Evolutionary conservation across 148 eudicot genomes (phyloP), one percentile per base, ranked within the genome.

Genomic region (Silene conica): DNA sequence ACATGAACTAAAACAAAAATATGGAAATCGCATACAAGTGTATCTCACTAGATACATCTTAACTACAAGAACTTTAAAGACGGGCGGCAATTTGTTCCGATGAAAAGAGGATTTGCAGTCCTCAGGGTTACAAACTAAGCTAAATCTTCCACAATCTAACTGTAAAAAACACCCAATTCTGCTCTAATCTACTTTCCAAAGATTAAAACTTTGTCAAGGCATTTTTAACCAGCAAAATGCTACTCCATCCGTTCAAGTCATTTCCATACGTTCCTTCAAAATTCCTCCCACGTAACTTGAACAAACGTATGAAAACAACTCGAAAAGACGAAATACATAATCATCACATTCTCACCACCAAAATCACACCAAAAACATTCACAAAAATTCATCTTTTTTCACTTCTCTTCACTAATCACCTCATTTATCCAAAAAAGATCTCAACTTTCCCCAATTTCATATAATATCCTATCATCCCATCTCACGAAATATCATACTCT

Each of bases 391-490:
- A 15, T 62, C 18, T 41, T 23, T 23, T 62, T 61, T 61, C 34
- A 22, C 31, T 12, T 23, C 31, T 61, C 31, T 10, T 61, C 28
- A 61, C 21, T 61, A 28, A 28, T 63, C n/a, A 43, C 34, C 21
- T 64, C 45, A 31, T 64, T 8, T n/a, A 64, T 18, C 46, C 68
- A 64, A 64, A 64, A 64, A 34, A 4, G n/a, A 64, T 34, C 41
- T 64, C 68, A 50, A 50, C 55, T 64, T 64, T 64, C 48, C 68
- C 20, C 34, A 64, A 31, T 31, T 64, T 18, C 46, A 34, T 45
- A 64, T 14, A 64, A 31, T 31, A 31, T 34, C 46, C 18, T 23
- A 34, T 14, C 55, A 61, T 10, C 34, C 26, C 19, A 34, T 20
- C 18, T 16, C 68, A 64, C 38, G 8, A 23, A 58, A 25, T 25